Percentiles rank a stretch among this genome's conserved stretches.
Evolutionary conservation across 169 alveolate species (phyloP).

Genomic region (Plasmodium knowlesi): DNA sequence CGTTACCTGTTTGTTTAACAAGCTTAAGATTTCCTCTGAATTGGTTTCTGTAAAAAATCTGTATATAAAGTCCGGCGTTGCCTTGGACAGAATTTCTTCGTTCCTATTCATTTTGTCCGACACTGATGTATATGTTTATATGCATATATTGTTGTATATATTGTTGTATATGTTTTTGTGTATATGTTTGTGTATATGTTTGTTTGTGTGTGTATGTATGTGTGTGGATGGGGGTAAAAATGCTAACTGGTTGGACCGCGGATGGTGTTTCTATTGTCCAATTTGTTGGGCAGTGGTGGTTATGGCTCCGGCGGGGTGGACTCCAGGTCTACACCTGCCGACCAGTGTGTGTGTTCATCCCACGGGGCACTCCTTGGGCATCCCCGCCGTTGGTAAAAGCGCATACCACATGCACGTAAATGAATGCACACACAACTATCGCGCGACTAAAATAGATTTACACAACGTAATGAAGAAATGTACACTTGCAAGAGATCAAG

Average conservation of each 20-base stretch:
- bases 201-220: not conserved
- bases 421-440: not conserved
- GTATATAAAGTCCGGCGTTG: constrained; percentile 63
- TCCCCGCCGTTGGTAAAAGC: not conserved
- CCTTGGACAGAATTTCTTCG: constrained; percentile 72
- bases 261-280: not conserved
- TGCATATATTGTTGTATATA: no score
- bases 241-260: not conserved
- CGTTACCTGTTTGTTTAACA: constrained; percentile 29
- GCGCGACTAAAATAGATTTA: not conserved
- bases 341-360: not conserved
- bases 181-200: no score
- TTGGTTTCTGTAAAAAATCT: constrained; percentile 51
- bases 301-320: not conserved
- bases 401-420: not conserved
- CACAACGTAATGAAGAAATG: not conserved
- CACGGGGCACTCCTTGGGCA: not conserved
- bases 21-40: constrained; percentile 29
- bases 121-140: not conserved
- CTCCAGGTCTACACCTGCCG: not conserved
- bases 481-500: not conserved
- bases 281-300: not conserved
- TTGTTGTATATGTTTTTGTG: no score
- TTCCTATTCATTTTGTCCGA: constrained; percentile 27
- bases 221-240: not conserved